A percentile compares a stretch with the other conserved stretches of the same genome.
These are phyloP conservation scores for Excoecaria cochinchinensis DNA, from an alignment of 345 rosid genomes.

Conservation along the genomic window DNA sequence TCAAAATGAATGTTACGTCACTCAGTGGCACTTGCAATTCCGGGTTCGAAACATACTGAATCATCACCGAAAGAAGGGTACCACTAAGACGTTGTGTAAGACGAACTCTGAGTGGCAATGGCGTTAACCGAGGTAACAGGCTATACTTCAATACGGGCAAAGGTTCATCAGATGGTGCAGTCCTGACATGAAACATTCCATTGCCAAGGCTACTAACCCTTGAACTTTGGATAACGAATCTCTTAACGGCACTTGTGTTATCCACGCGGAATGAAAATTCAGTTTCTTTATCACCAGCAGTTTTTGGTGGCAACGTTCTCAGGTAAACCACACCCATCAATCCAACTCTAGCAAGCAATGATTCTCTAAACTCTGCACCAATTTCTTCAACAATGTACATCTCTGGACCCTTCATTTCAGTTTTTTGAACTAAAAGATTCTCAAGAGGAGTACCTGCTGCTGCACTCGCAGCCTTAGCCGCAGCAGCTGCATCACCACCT, in stretches of 20 bases:
- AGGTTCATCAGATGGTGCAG: slow-evolving; percentile 85
- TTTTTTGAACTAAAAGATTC: slow-evolving; percentile 63
- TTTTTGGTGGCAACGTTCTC: slow-evolving; percentile 75
- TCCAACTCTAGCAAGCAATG: slow-evolving; percentile 87
- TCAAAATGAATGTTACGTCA: slow-evolving; percentile 74
- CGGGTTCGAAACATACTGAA: slow-evolving; percentile 87
- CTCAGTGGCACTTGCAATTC: slow-evolving; percentile 64
- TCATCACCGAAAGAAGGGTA: slow-evolving; percentile 93
- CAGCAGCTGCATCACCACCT: slow-evolving; percentile 32
- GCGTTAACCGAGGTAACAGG: slow-evolving; percentile 74
- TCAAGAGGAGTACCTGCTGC: slow-evolving; percentile 60
- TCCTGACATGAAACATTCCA: slow-evolving; percentile 90
- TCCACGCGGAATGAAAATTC: slow-evolving; percentile 91
- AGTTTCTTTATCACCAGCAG: slow-evolving; percentile 71
- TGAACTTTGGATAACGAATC: slow-evolving; percentile 73
- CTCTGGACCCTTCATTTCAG: slow-evolving; percentile 96
- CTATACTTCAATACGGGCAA: slow-evolving; percentile 89
- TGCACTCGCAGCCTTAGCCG: slow-evolving; percentile 41
- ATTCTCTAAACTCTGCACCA: slow-evolving; percentile 93
- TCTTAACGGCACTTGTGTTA: slow-evolving; percentile 64
- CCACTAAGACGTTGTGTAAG: slow-evolving; percentile 81
- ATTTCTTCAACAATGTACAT: slow-evolving; percentile 85
- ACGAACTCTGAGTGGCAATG: slow-evolving; percentile 87
- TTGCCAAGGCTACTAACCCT: slow-evolving; percentile 79
- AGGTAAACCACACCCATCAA: slow-evolving; percentile 86